Evolutionary conservation across 768 basidiomycete genomes (phyloP).

Genomic region (Tremella yokohamensis): DNA sequence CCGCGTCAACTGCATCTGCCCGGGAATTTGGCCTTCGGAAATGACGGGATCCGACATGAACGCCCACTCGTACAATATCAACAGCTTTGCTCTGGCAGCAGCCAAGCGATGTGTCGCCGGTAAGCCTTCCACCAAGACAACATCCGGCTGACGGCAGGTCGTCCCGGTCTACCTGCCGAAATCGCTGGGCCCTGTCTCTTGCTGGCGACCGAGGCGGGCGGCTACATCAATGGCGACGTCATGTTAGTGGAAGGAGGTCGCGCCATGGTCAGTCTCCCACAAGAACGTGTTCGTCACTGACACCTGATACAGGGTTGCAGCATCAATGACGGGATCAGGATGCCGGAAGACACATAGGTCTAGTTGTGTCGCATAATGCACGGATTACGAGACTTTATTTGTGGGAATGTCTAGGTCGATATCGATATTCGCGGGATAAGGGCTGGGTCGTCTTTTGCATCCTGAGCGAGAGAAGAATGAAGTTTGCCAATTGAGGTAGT

Average conservation of each 20-base stretch:
- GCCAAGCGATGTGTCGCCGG: conserved; percentile 13
- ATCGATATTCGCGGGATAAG: too few relatives aligned
- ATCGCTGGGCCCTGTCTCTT: conserved; percentile 34
- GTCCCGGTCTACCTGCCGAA: conserved; percentile 28
- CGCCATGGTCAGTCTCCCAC: conserved; percentile 4
- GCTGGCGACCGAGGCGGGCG: conserved; percentile 26
- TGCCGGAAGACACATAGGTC: conserved; percentile 22
- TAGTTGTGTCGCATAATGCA: too few relatives aligned
- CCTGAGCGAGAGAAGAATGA: too few relatives aligned
- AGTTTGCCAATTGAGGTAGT: too few relatives aligned
- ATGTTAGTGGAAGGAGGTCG: conserved; percentile 23
- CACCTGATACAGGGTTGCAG: conserved; percentile 13
- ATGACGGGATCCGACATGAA: conserved; percentile 27
- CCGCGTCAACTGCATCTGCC: conserved; percentile 37
- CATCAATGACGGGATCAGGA: conserved; percentile 26
- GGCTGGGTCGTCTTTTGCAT: too few relatives aligned
- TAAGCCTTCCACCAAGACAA: background rate
- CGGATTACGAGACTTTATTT: too few relatives aligned
- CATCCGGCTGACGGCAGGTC: conserved; percentile 12
- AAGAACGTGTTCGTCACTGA: background rate
- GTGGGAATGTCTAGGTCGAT: too few relatives aligned
- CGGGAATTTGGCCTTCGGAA: conserved; percentile 35
- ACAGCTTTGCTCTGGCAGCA: conserved; percentile 8
- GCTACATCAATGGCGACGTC: conserved; percentile 31
- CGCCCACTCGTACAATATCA: conserved; percentile 11